A percentile compares a stretch with the other conserved stretches of the same genome.
These are phyloP conservation scores for Rhododendron molle DNA, from an alignment of 148 eudicot genomes.

Conservation along the genomic window DNA sequence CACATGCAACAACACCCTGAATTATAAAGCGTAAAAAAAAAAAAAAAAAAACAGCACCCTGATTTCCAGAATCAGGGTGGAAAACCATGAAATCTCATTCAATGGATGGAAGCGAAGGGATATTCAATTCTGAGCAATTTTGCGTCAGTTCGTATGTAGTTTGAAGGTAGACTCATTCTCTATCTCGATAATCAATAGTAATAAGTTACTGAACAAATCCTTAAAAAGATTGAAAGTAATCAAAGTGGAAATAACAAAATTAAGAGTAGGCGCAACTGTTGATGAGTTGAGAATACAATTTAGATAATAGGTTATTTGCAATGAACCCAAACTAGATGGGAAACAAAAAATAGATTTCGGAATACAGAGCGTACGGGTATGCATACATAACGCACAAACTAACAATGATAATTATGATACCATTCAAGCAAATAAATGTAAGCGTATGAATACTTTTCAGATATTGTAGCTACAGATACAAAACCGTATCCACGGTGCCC, in stretches of 20 bases:
- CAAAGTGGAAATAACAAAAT: background rate
- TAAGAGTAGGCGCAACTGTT: background rate
- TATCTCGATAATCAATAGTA: background rate
- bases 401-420: too few relatives aligned
- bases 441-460: background rate
- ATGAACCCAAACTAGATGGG: background rate
- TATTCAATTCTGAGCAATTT: background rate
- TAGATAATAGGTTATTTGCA: background rate
- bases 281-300: background rate
- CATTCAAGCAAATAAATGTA: background rate
- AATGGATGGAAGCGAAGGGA: background rate
- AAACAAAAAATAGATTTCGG: background rate
- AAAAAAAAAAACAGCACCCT: background rate
- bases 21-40: background rate
- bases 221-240: background rate
- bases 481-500: background rate
- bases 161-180: background rate
- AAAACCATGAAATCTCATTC: background rate
- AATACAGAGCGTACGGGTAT: background rate
- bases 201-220: background rate
- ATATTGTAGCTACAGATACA: background rate
- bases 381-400: background rate
- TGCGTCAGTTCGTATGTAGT: background rate
- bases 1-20: background rate
- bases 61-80: background rate